phyloP scores from a whole-genome alignment of 495 filamentous ascomycete species.

The Hypoxylon lienhwacheense region DNA sequence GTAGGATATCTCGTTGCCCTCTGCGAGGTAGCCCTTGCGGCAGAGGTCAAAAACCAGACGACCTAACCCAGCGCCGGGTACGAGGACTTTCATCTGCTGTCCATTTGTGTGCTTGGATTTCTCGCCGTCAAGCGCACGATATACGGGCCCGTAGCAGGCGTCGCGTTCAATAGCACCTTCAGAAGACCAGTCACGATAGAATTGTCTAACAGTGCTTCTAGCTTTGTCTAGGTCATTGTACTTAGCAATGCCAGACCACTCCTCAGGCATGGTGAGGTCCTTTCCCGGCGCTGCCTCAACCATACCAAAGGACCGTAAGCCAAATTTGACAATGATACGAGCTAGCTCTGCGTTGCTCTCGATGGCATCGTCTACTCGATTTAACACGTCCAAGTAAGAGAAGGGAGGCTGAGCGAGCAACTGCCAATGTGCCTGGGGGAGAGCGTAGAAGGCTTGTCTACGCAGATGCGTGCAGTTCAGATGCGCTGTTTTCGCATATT shows the following conservation, averaged over 20 bases:
- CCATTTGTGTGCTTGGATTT: slow-evolving; percentile 42
- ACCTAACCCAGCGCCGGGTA: slow-evolving; percentile 81
- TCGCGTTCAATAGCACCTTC: slow-evolving; percentile 74
- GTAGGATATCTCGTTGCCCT: slow-evolving; percentile 96
- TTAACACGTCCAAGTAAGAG: slow-evolving; percentile 74
- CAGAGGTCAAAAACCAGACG: slow-evolving; percentile 82
- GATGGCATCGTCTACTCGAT: slow-evolving; percentile 81
- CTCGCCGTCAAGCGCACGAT: slow-evolving; percentile 61
- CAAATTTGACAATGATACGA: slow-evolving; percentile 68
- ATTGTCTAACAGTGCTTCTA: slow-evolving; percentile 83
- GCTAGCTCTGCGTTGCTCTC: slow-evolving; percentile 85
- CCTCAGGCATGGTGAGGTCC: slow-evolving; percentile 40
- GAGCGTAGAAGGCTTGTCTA: slow-evolving; percentile 85
- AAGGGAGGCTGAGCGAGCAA: slow-evolving; percentile 79
- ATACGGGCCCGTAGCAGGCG: slow-evolving; percentile 72
- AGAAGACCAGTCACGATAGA: slow-evolving; percentile 92
- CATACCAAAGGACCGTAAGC: slow-evolving; percentile 66
- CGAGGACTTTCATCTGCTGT: slow-evolving; percentile 59
- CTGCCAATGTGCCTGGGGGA: slow-evolving; percentile 80
- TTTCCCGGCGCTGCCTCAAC: slow-evolving; percentile 12
- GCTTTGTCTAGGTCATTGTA: slow-evolving; percentile 82
- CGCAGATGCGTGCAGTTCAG: slow-evolving; percentile 85
- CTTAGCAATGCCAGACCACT: slow-evolving; percentile 69
- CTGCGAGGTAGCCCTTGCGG: slow-evolving; percentile 68
- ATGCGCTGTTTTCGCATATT: slow-evolving; percentile 82